Evolutionary conservation across 345 rosid genomes (phyloP).

Genomic region (Citrus trifoliata): DNA sequence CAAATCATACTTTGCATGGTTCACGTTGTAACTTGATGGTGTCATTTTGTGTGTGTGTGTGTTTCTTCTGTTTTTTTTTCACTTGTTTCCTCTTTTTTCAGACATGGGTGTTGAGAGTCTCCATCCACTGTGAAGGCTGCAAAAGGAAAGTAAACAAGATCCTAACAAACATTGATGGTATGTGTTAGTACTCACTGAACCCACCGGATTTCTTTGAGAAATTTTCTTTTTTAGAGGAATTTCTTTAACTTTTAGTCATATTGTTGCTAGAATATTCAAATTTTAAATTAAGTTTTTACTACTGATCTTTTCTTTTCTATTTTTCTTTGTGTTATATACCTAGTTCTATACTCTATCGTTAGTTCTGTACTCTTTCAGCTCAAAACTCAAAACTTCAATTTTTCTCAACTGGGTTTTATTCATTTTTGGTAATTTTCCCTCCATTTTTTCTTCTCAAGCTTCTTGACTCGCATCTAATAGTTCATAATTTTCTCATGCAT

Average conservation of each 20-base stretch:
- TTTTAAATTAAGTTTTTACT: not conserved
- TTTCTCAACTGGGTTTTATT: constrained; percentile 16
- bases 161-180: constrained; percentile 64
- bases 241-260: no score
- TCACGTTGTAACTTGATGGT: not conserved
- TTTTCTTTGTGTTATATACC: not conserved
- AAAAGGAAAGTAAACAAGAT: constrained; percentile 71
- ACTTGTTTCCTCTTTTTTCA: constrained; percentile 13
- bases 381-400: not conserved
- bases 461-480: not conserved
- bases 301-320: not conserved
- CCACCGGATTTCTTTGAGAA: not conserved
- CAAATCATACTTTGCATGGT: no score
- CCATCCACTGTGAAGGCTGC: constrained; percentile 89
- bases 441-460: not conserved
- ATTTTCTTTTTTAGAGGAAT: not conserved
- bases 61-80: not conserved
- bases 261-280: not conserved
- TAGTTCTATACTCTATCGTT: not conserved
- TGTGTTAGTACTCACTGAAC: constrained; percentile 4
- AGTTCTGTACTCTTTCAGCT: not conserved
- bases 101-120: constrained; percentile 65
- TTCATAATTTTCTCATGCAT: not conserved
- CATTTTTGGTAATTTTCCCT: not conserved
- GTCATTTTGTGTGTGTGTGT: not conserved